Percentiles rank a stretch among this genome's conserved stretches.
Conservation (phyloP, 2,329 filamentous ascomycete genomes). For the Periconia sp. region DNA sequence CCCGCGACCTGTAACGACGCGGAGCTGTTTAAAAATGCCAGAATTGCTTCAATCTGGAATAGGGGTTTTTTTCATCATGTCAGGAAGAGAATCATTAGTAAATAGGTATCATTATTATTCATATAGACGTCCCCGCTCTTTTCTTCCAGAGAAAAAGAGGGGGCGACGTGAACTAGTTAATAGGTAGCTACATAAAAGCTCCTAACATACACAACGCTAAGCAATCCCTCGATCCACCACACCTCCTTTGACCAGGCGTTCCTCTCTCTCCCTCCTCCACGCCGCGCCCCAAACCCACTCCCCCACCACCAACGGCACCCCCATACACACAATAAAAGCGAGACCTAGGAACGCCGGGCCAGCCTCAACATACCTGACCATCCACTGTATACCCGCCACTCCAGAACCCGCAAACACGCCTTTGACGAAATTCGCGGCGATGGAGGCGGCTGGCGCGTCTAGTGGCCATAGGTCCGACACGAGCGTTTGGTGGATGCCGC, state of each 20-base stretch:
- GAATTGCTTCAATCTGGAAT: no score
- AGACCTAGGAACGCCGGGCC: conserved; percentile 52
- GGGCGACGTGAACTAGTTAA: neutral
- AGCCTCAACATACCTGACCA: conserved; percentile 59
- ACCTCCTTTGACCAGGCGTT: neutral
- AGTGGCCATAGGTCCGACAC: conserved; percentile 65
- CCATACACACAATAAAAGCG: conserved; percentile 9
- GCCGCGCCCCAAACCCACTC: conserved; percentile 16
- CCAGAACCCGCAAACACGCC: conserved; percentile 62
- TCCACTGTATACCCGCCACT: conserved; percentile 62
- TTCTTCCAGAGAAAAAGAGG: neutral
- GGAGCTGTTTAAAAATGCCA: no score
- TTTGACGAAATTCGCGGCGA: conserved; percentile 65
- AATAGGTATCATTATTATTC: no score
- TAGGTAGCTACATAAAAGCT: no score
- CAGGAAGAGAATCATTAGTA: no score
- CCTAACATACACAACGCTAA: neutral
- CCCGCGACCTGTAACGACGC: no score
- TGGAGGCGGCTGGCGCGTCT: conserved; percentile 59
- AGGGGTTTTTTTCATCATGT: no score
- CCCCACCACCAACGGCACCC: conserved; percentile 12
- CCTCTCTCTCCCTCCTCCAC: conserved; percentile 11
- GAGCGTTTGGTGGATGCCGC: conserved; percentile 61
- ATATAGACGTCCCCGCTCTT: neutral
- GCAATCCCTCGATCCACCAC: neutral